Evolutionary conservation across 1,284 basidiomycete species (phyloP).

Genomic region (Puccinia polysora): DNA sequence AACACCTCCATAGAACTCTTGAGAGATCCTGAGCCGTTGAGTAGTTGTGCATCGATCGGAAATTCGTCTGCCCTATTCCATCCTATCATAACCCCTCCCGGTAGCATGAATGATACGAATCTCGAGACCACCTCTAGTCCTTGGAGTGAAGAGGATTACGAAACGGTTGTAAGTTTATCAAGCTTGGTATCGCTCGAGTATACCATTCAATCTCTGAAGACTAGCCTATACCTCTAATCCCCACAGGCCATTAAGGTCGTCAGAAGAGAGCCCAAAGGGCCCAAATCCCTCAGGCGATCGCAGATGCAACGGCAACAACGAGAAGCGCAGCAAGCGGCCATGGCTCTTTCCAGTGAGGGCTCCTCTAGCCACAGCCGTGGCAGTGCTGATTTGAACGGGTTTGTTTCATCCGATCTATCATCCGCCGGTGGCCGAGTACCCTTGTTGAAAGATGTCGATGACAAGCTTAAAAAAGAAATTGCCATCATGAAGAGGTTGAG

Average conservation of each 20-base stretch:
- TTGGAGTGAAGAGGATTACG: slow-evolving; percentile 39
- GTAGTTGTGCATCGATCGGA: too few species aligned
- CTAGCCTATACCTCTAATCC: not conserved
- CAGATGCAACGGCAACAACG: slow-evolving; percentile 31
- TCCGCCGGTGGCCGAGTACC: not conserved
- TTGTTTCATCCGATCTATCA: not conserved
- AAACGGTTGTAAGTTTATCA: slow-evolving; percentile 33
- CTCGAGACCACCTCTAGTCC: not conserved
- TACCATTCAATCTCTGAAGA: not conserved
- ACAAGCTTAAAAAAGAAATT: slow-evolving; percentile 81
- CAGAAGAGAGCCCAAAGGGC: slow-evolving; percentile 39
- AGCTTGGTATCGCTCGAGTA: not conserved
- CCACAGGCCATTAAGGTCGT: slow-evolving; percentile 43
- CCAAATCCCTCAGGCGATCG: slow-evolving; percentile 38
- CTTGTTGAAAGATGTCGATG: slow-evolving; percentile 57
- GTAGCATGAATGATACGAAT: not conserved
- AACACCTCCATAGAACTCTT: too few species aligned
- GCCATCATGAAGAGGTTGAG: slow-evolving; percentile 96
- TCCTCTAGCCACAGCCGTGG: not conserved
- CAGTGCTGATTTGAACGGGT: not conserved
- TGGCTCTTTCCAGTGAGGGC: not conserved
- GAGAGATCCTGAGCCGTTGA: too few species aligned
- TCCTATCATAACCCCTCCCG: not conserved
- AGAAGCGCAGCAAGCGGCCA: not conserved
- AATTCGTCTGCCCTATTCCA: not conserved